phyloP scores from a whole-genome alignment of 352 stramenopile species.

The Globisporangium megalacanthum region DNA sequence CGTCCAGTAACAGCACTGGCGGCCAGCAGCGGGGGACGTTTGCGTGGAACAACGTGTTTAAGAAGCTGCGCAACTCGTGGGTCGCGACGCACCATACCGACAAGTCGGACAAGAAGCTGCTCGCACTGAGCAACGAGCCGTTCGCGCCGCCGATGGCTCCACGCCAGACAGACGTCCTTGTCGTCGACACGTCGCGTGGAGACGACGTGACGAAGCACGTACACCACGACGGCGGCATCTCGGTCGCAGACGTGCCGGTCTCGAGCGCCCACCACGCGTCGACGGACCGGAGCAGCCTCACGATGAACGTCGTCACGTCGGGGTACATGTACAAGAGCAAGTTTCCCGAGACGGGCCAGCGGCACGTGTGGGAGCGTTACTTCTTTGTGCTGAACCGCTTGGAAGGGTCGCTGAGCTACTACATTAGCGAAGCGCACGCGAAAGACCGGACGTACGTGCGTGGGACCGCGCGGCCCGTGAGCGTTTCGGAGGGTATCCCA shows the following conservation, averaged over 20 bases:
- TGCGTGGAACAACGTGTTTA: constrained; percentile 80
- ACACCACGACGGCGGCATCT: constrained; percentile 64
- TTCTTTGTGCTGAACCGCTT: constrained; percentile 81
- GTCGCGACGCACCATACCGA: constrained; percentile 52
- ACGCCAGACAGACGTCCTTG: constrained; percentile 59
- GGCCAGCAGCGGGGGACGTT: constrained; percentile 41
- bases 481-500: constrained; percentile 77
- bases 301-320: constrained; percentile 64
- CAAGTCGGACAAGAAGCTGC: constrained; percentile 63
- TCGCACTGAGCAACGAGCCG: constrained; percentile 69
- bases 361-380: constrained; percentile 80
- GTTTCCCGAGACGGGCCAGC: constrained; percentile 73
- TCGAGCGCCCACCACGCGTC: constrained; percentile 14
- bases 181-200: constrained; percentile 74
- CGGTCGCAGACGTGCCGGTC: constrained; percentile 48
- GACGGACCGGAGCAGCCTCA: constrained; percentile 20
- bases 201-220: constrained; percentile 82
- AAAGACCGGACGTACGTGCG: constrained; percentile 82
- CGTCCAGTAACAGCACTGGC: not conserved
- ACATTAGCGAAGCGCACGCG: constrained; percentile 81
- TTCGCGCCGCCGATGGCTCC: constrained; percentile 43
- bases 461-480: constrained; percentile 67
- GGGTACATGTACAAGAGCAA: constrained; percentile 90
- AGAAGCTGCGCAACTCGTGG: constrained; percentile 72
- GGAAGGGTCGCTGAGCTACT: constrained; percentile 76